Evolutionary conservation across 441 rosid species (phyloP).

Genomic region (Syzygium syzygioides): DNA sequence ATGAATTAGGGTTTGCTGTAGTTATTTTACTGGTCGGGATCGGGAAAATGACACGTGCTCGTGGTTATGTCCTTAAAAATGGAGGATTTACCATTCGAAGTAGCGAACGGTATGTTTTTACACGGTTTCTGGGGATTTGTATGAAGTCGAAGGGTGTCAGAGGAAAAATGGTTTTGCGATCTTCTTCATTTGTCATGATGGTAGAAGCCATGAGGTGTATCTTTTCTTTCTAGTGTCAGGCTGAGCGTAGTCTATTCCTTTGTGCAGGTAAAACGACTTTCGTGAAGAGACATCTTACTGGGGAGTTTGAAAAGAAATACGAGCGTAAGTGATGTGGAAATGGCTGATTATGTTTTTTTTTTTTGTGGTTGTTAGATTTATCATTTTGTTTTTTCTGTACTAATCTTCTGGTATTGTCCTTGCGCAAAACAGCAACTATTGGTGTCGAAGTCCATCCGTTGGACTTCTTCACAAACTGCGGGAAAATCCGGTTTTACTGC

Average conservation of each 20-base stretch:
- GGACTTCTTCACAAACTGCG: conserved; percentile 66
- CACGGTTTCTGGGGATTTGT: background rate
- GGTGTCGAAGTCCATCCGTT: conserved; percentile 78
- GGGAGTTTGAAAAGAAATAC: conserved; percentile 73
- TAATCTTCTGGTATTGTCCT: background rate
- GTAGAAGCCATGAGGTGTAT: background rate
- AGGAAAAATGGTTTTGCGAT: background rate
- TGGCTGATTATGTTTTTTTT: background rate
- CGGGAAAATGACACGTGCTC: background rate
- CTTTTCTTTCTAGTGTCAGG: background rate
- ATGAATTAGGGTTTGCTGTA: background rate
- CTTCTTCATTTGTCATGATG: background rate
- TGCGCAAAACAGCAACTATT: conserved; percentile 42
- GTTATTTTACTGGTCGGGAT: background rate
- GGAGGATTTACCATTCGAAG: background rate
- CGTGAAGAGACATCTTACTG: conserved; percentile 55
- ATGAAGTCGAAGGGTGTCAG: background rate
- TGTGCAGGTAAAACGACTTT: conserved; percentile 44
- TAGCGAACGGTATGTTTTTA: background rate
- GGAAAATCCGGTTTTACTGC: conserved; percentile 58
- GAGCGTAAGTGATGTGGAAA: conserved; percentile 45
- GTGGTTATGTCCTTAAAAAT: background rate
- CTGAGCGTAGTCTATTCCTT: background rate
- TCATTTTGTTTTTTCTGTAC: background rate
- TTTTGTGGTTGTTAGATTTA: background rate